phyloP scores from a whole-genome alignment of 1,284 basidiomycete species.

The Sporisorium graminicola region DNA sequence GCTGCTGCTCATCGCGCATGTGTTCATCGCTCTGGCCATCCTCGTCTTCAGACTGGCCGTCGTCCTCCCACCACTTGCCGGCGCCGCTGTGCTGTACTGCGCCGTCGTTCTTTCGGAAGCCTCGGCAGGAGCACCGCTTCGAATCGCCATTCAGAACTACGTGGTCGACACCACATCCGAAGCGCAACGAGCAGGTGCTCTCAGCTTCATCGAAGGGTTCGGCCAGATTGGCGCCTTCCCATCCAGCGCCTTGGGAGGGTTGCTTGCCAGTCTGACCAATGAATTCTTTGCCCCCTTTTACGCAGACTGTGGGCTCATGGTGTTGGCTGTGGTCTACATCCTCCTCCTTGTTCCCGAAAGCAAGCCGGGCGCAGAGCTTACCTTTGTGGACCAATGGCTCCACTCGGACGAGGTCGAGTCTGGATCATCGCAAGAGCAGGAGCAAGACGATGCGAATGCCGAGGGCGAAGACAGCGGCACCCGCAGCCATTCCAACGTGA shows the following conservation, averaged over 20 bases:
- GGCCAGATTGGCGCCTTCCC: slow-evolving; percentile 64
- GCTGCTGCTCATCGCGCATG: slow-evolving; percentile 52
- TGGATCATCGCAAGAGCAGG: slow-evolving; percentile 17
- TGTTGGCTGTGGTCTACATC: slow-evolving; percentile 52
- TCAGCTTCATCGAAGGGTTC: slow-evolving; percentile 65
- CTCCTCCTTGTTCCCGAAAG: slow-evolving; percentile 60
- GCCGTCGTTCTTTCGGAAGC: slow-evolving; percentile 59
- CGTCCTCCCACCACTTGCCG: slow-evolving; percentile 48
- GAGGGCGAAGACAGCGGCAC: slow-evolving; percentile 7
- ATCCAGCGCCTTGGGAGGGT: slow-evolving; percentile 55
- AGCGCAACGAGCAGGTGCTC: slow-evolving; percentile 51
- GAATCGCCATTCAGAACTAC: slow-evolving; percentile 63
- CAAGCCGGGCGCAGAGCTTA: slow-evolving; percentile 46
- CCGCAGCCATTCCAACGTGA: slow-evolving; percentile 32
- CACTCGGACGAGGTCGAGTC: slow-evolving; percentile 38
- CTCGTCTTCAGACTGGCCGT: slow-evolving; percentile 52
- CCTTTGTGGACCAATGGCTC: slow-evolving; percentile 56
- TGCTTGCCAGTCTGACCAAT: slow-evolving; percentile 57
- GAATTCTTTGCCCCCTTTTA: slow-evolving; percentile 65
- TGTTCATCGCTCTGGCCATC: slow-evolving; percentile 51
- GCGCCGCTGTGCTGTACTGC: slow-evolving; percentile 47
- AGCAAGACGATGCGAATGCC: neutral
- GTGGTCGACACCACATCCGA: slow-evolving; percentile 64
- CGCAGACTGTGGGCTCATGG: slow-evolving; percentile 52
- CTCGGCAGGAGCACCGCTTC: slow-evolving; percentile 58